Base-by-base conservation (phyloP, 208 protist species). In the Spironucleus salmonicida region DNA sequence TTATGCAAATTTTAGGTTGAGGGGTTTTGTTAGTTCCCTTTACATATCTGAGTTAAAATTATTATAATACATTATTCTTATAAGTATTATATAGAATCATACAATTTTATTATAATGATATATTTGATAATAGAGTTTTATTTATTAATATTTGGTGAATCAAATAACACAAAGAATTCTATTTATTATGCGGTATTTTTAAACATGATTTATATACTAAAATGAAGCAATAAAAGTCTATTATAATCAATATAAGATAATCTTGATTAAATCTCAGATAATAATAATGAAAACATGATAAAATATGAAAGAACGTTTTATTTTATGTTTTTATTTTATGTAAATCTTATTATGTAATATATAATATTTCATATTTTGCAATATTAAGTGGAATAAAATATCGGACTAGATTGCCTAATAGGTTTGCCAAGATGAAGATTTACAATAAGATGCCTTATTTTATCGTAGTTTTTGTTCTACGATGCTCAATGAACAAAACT, bases 141-240 rank as follows among this genome's bases (percentile, higher is more conserved):
- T 71, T 59, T 71, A 71, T 71, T 58, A 71, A 59, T 71, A 71
- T 58, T 71, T 71, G 27, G 27, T 71, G 49, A 58, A 59, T n/a
- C 27, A n/a, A 59, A 59, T 59, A n/a, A n/a, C 27, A 59, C 27
- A 59, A 59, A 59, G 27, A 59, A 59, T 59, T 59, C 27, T 59
- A 59, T 59, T n/a, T n/a, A 59, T 59, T n/a, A 59, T 59, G 27
- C 27, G 27, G 27, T 59, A 59, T n/a, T 58, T 71, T 27, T 58
- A 58, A 27, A 58, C 49, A 71, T 71, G 27, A 71, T 58, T 71
- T 27, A 71, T 71, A 58, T 71, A 27, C 27, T 59, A 71, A 59
- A n/a, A 58, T 58, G 27, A 27, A 58, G 27, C 49, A 59, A 58
- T 71, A 59, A 71, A 27, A 59, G 27, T 71, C 40, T 59, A 58